phyloP scores from a whole-genome alignment of 2,329 filamentous ascomycete genomes.

The Teratosphaeria pseudoeucalypti region DNA sequence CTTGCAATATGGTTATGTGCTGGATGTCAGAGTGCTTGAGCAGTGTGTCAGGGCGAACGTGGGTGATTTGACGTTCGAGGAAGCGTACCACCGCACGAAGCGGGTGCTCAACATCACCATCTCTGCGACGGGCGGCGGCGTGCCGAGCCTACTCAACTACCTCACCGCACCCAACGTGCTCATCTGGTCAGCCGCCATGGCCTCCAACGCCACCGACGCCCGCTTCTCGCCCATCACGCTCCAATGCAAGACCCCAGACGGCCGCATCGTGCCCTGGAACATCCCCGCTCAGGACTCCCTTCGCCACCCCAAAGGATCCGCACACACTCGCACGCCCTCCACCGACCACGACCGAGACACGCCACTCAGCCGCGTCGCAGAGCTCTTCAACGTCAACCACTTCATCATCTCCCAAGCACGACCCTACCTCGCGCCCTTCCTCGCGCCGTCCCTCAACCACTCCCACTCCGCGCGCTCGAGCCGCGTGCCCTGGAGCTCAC shows the following conservation, averaged over 20 bases:
- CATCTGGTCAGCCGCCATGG: slow-evolving; percentile 85
- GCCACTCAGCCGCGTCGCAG: slow-evolving; percentile 60
- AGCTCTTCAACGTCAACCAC: slow-evolving; percentile 88
- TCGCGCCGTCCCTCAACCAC: slow-evolving; percentile 18
- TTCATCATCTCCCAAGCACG: slow-evolving; percentile 89
- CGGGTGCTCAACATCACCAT: slow-evolving; percentile 91
- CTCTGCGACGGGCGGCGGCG: slow-evolving; percentile 76
- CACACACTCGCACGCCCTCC: slow-evolving; percentile 40
- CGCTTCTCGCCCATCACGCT: slow-evolving; percentile 48
- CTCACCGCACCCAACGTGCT: slow-evolving; percentile 88
- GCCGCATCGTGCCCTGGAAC: slow-evolving; percentile 61
- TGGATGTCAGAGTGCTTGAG: slow-evolving; percentile 73
- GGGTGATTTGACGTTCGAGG: slow-evolving; percentile 87
- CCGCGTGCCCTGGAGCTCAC: slow-evolving; percentile 12
- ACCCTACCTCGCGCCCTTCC: slow-evolving; percentile 78
- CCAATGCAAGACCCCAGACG: slow-evolving; percentile 66
- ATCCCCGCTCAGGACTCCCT: slow-evolving; percentile 41
- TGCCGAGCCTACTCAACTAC: slow-evolving; percentile 81
- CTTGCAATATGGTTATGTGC: slow-evolving; percentile 65
- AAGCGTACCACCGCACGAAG: slow-evolving; percentile 89
- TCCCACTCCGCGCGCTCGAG: slow-evolving; percentile 25
- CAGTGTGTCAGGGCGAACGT: slow-evolving; percentile 77
- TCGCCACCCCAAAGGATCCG: not conserved
- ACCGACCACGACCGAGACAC: slow-evolving; percentile 57
- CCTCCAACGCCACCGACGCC: slow-evolving; percentile 55